These are phyloP conservation scores for Phytopythium helicoides DNA, from an alignment of 352 stramenopile species.

Conservation along the genomic window DNA sequence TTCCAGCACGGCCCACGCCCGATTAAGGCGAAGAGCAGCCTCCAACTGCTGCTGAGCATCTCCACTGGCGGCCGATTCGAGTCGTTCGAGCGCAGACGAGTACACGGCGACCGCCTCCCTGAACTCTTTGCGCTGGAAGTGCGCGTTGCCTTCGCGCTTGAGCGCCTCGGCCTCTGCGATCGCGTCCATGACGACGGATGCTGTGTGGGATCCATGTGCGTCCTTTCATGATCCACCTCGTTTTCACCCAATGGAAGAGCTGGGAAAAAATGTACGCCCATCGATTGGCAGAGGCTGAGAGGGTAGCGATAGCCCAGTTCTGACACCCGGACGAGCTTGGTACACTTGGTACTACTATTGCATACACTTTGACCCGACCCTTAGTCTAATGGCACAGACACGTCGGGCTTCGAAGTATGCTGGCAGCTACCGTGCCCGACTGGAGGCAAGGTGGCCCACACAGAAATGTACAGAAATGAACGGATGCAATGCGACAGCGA, in stretches of 20 bases:
- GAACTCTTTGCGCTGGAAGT: conserved; percentile 48
- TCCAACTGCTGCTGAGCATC: conserved; percentile 26
- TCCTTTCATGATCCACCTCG: conserved; percentile 9
- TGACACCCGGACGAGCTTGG: conserved; percentile 82
- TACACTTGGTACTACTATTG: conserved; percentile 41
- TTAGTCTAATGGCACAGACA: conserved; percentile 91
- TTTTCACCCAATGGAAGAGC: not conserved
- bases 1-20: conserved; percentile 56
- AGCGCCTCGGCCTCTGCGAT: conserved; percentile 29
- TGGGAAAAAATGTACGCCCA: conserved; percentile 52
- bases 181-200: conserved; percentile 16
- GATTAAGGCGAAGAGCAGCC: conserved; percentile 59
- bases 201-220: not conserved
- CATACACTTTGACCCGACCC: conserved; percentile 87
- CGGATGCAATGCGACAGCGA: not conserved
- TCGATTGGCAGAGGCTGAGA: conserved; percentile 90
- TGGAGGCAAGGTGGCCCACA: conserved; percentile 6
- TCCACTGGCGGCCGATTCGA: not conserved
- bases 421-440: conserved; percentile 9
- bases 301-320: conserved; percentile 50
- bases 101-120: conserved; percentile 50
- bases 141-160: conserved; percentile 58
- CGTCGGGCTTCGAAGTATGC: conserved; percentile 88
- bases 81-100: conserved; percentile 24
- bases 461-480: conserved; percentile 8